Base-by-base conservation (phyloP, 441 rosid species). In the Cnidoscolus chayamansa region DNA sequence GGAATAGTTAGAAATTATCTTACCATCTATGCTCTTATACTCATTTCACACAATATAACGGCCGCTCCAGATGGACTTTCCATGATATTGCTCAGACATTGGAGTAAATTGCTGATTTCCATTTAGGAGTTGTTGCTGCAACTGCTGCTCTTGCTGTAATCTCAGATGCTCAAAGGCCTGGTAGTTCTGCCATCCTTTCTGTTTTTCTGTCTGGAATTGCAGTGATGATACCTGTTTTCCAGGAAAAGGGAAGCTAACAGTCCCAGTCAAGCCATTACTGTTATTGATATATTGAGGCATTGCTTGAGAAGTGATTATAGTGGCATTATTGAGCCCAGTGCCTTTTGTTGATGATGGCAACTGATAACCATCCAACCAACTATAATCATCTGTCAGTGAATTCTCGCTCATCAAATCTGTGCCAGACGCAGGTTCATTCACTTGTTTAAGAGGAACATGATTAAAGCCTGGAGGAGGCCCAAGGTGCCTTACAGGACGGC, bases 401-500 rank as follows among this genome's bases (percentile, higher is more conserved):
- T 77, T 81, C 59, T 74, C 87, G 47, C 67, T 68, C 63, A 72
- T 72, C 71, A 86, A 20, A 68, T 79, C 86, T 1, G 82, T 73
- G 77, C 82, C 83, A 63, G 89, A 75, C 70, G 80, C 48, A 8
- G 83, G 82, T 73, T 82, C 96, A 68, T 58, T 77, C 1, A 15
- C 73, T 70, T 82, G 90, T 77, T 85, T 95, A 6, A 88, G 68
- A 72, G 91, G 94, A 72, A 84, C 86, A 76, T 84, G 72, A 73
- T 81, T 83, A 83, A 95, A 95, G 35, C 99, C 99, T 61, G 98
- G 99, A 1, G 99, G 99, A 77, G 99, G 99, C 51, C 98, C 99
- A 73, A 82, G 87, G 73, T 86, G 93, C 86, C 96, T 84, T 55
- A 79, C 72, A 62, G 96, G 86, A 54, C 94, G 88, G 81, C 90